Evolutionary conservation across 2,329 filamentous ascomycete genomes (phyloP), one percentile per base, ranked within the genome.

Genomic region (Cladophialophora exuberans): DNA sequence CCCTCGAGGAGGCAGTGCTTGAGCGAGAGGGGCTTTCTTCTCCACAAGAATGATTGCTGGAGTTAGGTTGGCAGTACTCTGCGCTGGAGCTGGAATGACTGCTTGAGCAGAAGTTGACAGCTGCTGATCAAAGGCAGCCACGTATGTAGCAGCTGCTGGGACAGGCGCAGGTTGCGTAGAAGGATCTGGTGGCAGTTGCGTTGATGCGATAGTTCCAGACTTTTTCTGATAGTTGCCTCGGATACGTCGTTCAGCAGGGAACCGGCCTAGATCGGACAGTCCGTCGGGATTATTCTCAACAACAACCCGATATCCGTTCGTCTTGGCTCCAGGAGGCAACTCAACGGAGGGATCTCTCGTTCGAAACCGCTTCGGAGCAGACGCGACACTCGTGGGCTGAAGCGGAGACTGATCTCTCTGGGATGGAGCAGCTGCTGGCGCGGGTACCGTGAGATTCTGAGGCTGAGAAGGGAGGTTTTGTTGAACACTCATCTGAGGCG

Each of bases 211-310:
- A 10, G 9, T 11, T 25, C 20, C 3, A 22, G 39, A 22, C 23
- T 13, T 15, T 42, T 15, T 43, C 6, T 3, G 36, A 33, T 56
- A 52, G 23, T 30, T 28, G 6, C 33, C 20, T 52, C 64, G 58
- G 39, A 57, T 57, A n/a, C 63, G 50, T 41, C 64, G 47, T 49
- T 64, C 61, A 10, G 65, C 65, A n/a, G 66, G 66, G 42, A 66
- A 68, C 28, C 62, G 57, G 3, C 65, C 66, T 15, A 65, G 52
- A 56, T 64, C 65, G 26, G 62, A 60, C 6, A 66, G 42, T 23
- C 54, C 56, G 39, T 62, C 60, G 13, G 38, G 38, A 31, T 65
- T 65, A 47, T 62, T 45, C 33, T 61, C 56, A 17, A 62, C 56
- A 4, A 62, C 54, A 11, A 62, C 60, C 17, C 18, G 50, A 39